These are phyloP conservation scores for Euryodendron excelsum DNA, from an alignment of 148 eudicot species.

Conservation along the genomic window DNA sequence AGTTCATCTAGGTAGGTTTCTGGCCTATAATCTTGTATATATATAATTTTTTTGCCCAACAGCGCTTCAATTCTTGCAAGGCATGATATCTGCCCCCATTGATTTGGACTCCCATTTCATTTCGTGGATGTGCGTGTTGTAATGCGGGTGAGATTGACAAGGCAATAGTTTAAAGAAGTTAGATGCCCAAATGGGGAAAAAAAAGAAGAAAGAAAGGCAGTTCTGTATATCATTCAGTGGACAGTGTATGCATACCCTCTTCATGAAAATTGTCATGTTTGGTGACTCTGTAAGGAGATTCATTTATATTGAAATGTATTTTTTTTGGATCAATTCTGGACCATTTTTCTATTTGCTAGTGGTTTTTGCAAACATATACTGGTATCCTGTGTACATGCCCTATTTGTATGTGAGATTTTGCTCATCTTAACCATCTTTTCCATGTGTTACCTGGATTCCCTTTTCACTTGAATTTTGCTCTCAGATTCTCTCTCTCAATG, in stretches of 20 bases:
- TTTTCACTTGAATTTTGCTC: too few species aligned
- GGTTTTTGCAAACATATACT: too few species aligned
- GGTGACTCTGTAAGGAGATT: constrained; percentile 7
- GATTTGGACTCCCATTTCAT: neutral
- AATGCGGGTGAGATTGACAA: neutral
- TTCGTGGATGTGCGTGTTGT: neutral
- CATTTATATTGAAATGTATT: neutral
- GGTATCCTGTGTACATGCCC: neutral
- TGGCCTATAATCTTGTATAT: neutral
- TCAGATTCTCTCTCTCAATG: too few species aligned
- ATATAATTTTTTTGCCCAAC: neutral
- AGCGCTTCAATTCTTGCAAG: neutral
- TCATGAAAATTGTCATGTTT: neutral
- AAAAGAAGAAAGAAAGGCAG: neutral
- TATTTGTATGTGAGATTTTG: too few species aligned
- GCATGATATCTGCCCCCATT: neutral
- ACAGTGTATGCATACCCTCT: neutral
- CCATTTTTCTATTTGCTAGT: too few species aligned
- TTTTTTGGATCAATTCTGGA: neutral
- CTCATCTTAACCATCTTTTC: too few species aligned
- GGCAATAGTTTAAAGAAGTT: neutral
- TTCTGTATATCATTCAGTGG: neutral
- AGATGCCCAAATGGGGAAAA: too few species aligned
- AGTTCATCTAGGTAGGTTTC: constrained; percentile 36
- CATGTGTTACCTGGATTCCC: too few species aligned